A percentile compares a stretch with the other conserved stretches of the same genome.
Evolutionary conservation across 2,329 filamentous ascomycete species (phyloP).

Genomic region (Aspergillus pseudoglaucus): DNA sequence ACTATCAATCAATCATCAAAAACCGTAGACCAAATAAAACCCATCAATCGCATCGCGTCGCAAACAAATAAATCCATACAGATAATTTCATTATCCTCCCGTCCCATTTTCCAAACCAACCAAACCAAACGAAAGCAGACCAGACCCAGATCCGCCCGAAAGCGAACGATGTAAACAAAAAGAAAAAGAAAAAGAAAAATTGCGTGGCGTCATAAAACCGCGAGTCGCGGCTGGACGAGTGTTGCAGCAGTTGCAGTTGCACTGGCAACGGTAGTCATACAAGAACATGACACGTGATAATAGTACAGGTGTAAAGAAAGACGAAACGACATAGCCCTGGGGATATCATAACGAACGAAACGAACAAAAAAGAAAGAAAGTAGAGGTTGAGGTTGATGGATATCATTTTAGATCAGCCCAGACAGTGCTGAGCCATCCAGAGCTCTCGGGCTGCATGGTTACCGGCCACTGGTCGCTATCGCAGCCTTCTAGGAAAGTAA

Average conservation of each 20-base stretch:
- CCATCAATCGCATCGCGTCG: background rate
- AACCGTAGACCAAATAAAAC: too few relatives aligned
- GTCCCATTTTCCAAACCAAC: background rate
- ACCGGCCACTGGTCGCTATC: constrained; percentile 24
- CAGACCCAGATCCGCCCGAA: background rate
- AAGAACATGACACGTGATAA: constrained; percentile 22
- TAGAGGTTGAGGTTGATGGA: background rate
- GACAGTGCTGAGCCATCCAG: constrained; percentile 31
- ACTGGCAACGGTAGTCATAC: constrained; percentile 11
- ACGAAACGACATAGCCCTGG: too few relatives aligned
- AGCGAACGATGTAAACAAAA: background rate
- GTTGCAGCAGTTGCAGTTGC: too few relatives aligned
- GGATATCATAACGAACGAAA: background rate
- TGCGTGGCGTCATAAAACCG: background rate
- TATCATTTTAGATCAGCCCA: constrained; percentile 28
- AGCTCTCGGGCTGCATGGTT: constrained; percentile 24
- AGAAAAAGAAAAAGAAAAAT: too few relatives aligned
- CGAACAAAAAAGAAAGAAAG: background rate
- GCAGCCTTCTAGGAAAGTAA: constrained; percentile 32
- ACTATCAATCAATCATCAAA: too few relatives aligned
- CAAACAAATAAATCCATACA: background rate
- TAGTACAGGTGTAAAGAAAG: constrained; percentile 15
- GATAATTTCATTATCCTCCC: background rate
- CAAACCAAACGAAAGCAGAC: background rate
- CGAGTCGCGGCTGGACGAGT: background rate